Evolutionary conservation across 2,329 filamentous ascomycete species (phyloP).

Genomic region (Penicillium sp.): DNA sequence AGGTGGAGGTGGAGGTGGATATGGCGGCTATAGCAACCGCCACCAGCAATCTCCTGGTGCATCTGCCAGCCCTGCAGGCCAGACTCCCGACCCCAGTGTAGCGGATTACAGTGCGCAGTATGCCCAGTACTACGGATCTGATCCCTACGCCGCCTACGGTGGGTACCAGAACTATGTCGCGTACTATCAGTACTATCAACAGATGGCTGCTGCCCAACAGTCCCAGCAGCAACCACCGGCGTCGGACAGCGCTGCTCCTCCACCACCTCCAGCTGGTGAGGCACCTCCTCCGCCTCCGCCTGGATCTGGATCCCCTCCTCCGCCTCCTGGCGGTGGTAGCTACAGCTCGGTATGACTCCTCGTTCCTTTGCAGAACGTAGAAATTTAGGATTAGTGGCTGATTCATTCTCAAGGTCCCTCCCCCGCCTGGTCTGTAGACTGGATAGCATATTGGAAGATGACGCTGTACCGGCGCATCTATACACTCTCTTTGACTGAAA

Average conservation of each 20-base stretch:
- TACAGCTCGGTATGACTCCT: conserved; percentile 67
- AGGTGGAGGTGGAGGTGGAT: conserved; percentile 33
- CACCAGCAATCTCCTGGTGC: conserved; percentile 43
- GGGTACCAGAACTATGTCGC: conserved; percentile 72
- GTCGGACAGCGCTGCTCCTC: conserved; percentile 52
- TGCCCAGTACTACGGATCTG: conserved; percentile 73
- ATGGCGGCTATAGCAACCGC: conserved; percentile 35
- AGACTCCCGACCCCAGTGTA: conserved; percentile 37
- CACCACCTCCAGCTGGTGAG: conserved; percentile 56
- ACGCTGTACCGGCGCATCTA: background rate
- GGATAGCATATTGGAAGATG: too few species aligned
- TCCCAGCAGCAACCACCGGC: conserved; percentile 45
- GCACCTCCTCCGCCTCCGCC: conserved; percentile 60
- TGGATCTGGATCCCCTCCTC: conserved; percentile 59
- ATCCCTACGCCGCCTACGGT: conserved; percentile 88
- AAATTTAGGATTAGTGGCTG: background rate
- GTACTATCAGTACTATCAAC: conserved; percentile 68
- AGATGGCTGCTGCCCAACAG: conserved; percentile 51
- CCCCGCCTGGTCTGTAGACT: conserved; percentile 52
- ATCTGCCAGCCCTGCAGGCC: conserved; percentile 46
- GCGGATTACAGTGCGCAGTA: conserved; percentile 77
- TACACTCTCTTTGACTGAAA: background rate
- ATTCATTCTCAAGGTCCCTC: conserved; percentile 45
- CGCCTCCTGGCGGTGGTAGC: conserved; percentile 51
- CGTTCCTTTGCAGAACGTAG: too few species aligned